Base-by-base conservation (phyloP, 1,139 yeast genomes). In the Blastobotrys apis region DNA sequence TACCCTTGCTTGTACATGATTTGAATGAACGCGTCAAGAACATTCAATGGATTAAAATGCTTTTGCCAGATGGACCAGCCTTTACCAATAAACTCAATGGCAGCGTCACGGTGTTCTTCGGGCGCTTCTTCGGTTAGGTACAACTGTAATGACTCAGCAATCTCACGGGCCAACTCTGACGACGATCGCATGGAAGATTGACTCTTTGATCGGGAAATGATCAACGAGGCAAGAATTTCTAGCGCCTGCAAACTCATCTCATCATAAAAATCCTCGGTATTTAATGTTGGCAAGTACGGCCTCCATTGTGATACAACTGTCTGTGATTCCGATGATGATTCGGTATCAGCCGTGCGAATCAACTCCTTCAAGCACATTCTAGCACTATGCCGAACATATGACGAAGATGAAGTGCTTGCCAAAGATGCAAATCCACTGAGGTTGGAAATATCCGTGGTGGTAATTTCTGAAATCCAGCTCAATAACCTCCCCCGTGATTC, bases 21-120 rank as follows among this genome's bases (percentile, higher is more conserved):
- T 10, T 39, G 45, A 13, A 56, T 41, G 20, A 58, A 34, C 12
- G 55, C 47, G 32, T 54, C 56, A 17, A 58, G 39, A 8, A 58
- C 45, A 5, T 43, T 38, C 19, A 57, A 44, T 1, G 60, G 60
- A 39, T 55, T 57, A 40, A 58, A 51, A 37, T 44, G 47, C 33
- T 52, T 47, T 44, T 58, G 59, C 60, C 60, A 57, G 3, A 51
- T 30, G 13, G 41, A 43, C 62, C 62, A 58, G 12, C 55, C 53
- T 23, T 44, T 47, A n/a, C 62, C 62, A 25, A 58, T 53, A n/a
- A 58, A 47, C 39, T 52, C 52, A 20, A 56, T 47, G 1, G 60
- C 58, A 1, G 52, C 45, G 19, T 47, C 50, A 3, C 53, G 47
- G n/a, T 44, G 32, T 16, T 27, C 20, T 5, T 38, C 36, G 1